These are phyloP conservation scores for Phytophthora sp. DNA, from an alignment of 352 stramenopile species.

Conservation along the genomic window DNA sequence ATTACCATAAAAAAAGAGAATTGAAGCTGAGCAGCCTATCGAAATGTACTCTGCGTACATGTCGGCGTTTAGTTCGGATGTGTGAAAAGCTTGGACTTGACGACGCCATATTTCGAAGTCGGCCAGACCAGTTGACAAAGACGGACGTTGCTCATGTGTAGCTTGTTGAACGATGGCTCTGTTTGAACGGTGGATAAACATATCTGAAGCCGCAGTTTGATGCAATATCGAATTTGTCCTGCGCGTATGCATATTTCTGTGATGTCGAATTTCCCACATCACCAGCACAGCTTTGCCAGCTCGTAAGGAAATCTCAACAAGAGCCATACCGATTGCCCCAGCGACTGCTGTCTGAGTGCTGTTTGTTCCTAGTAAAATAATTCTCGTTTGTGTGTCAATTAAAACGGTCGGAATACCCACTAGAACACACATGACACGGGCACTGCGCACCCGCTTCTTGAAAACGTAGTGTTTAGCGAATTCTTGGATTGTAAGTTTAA, in stretches of 20 bases:
- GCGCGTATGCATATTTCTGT: too few species aligned
- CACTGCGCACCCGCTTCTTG: not conserved
- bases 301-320: slow-evolving; percentile 28
- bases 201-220: too few species aligned
- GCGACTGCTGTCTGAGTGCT: slow-evolving; percentile 5
- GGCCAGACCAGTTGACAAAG: not conserved
- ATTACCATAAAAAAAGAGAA: slow-evolving; percentile 30
- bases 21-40: slow-evolving; percentile 24
- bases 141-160: too few species aligned
- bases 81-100: slow-evolving; percentile 12
- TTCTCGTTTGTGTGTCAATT: slow-evolving; percentile 43
- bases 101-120: slow-evolving; percentile 8
- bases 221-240: too few species aligned
- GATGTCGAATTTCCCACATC: slow-evolving; percentile 10
- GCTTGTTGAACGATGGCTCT: too few species aligned
- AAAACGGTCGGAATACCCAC: slow-evolving; percentile 37
- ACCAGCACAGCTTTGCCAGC: slow-evolving; percentile 21
- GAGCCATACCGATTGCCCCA: slow-evolving; percentile 24
- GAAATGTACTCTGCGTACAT: slow-evolving; percentile 47
- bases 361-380: slow-evolving; percentile 28
- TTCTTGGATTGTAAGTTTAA: not conserved
- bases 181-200: too few species aligned
- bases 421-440: slow-evolving; percentile 34
- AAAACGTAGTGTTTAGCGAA: not conserved
- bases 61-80: slow-evolving; percentile 15